phyloP scores from a whole-genome alignment of 495 filamentous ascomycete genomes.

The Delitschia confertaspora region DNA sequence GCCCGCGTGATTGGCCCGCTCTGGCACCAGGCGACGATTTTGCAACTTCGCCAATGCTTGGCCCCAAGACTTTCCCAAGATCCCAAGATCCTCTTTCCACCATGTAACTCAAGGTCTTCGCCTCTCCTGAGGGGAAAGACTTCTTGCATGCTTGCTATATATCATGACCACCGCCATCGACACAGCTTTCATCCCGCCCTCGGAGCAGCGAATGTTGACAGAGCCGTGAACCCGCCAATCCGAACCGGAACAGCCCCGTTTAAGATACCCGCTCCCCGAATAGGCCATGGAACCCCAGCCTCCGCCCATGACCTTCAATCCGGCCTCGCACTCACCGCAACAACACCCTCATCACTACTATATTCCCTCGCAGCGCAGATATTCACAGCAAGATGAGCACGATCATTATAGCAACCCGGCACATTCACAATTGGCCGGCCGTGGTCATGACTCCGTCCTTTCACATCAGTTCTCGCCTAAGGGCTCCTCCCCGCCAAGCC shows the following conservation, averaged over 20 bases:
- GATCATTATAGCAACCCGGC: neutral
- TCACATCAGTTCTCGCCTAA: constrained; percentile 23
- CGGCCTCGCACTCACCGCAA: constrained; percentile 8
- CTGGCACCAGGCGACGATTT: too few relatives aligned
- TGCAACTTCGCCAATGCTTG: too few relatives aligned
- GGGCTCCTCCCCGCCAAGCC: constrained; percentile 21
- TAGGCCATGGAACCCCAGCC: constrained; percentile 18
- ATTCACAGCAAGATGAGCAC: too few relatives aligned
- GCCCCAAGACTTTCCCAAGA: too few relatives aligned
- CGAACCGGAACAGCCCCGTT: too few relatives aligned
- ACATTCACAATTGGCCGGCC: neutral
- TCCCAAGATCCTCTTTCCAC: too few relatives aligned
- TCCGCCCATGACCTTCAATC: constrained; percentile 19
- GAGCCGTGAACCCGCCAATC: too few relatives aligned
- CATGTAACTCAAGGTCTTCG: constrained; percentile 21
- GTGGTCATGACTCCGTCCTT: constrained; percentile 21
- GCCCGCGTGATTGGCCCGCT: too few relatives aligned
- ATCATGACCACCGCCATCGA: constrained; percentile 22
- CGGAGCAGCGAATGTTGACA: constrained; percentile 8
- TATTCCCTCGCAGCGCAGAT: neutral
- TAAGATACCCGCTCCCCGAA: constrained; percentile 6
- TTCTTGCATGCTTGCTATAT: constrained; percentile 15
- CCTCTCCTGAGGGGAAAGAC: constrained; percentile 23
- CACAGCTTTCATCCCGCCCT: constrained; percentile 1
- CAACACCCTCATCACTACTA: constrained; percentile 5